Evolutionary conservation across 306 rosid genomes (phyloP), one percentile per base, ranked within the genome.

Genomic region (Casuarina equisetifolia): DNA sequence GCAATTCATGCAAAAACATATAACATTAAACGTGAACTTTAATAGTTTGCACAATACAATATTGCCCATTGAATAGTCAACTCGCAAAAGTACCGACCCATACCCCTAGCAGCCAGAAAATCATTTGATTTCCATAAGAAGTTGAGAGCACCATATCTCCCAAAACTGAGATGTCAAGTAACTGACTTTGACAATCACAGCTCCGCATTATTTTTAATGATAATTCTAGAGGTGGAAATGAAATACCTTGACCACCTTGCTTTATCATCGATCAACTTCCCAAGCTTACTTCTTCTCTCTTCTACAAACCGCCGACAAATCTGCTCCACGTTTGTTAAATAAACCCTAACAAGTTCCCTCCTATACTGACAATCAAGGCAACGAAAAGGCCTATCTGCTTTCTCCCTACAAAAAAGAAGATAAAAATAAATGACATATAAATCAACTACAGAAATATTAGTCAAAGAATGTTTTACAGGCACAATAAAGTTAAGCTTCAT

Each of bases 261-360:
- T 88, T 96, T 91, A 89, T 96, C 99, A 42, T 90, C 97, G 68
- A 91, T 90, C 90, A 96, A 79, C 87, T 93, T 91, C 83, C 91
- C 96, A 55, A 96, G 93, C 86, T 90, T 93, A 85, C 86, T 86
- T 87, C 98, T 90, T 82, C 90, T 90, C 89, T 96, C 99, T 79
- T 96, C 99, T 83, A 96, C 96, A 91, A 90, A 96, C 57, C 94
- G 97, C 67, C 98, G 98, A 79, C 99, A 96, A 73, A 93, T 91
- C 84, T 96, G 98, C 84, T 96, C 99, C 64, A 96, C 98, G 85
- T 96, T 93, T 61, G 98, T 92, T 84, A 96, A 83, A 88, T 96
- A 93, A 64, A 96, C 99, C 87, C 98, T 91, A 87, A 93, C 97
- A 88, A 96, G 99, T 84, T 96, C 99, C 85, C 97, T 91, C 91